Evolutionary conservation across 345 rosid species (phyloP).

Genomic region (Camelina hispida): DNA sequence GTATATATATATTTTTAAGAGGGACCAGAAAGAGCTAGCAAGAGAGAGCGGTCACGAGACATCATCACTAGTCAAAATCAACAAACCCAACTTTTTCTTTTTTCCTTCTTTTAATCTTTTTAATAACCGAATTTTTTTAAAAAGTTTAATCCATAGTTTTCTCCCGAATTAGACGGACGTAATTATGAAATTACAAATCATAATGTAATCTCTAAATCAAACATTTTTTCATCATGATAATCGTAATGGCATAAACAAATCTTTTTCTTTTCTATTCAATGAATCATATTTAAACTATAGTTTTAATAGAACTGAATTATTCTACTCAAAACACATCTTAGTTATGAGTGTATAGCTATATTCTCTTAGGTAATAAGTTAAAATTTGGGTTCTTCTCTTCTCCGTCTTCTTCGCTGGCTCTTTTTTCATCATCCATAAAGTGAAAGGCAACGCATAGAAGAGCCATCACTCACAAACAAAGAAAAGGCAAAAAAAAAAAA

Average conservation of each 20-base stretch:
- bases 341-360: constrained; percentile 7
- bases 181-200: constrained; percentile 8
- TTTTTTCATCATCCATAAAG: constrained; percentile 44
- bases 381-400: constrained; percentile 34
- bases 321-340: not conserved
- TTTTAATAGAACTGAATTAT: not conserved
- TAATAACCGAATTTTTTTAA: constrained; percentile 15
- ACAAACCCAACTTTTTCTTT: constrained; percentile 38
- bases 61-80: constrained; percentile 50
- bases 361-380: constrained; percentile 34
- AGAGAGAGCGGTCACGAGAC: constrained; percentile 46
- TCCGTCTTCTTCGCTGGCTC: constrained; percentile 49
- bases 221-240: constrained; percentile 2
- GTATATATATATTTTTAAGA: constrained; percentile 11
- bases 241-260: not conserved
- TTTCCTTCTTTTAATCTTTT: constrained; percentile 32
- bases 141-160: constrained; percentile 28
- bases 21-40: constrained; percentile 44
- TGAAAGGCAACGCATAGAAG: constrained; percentile 46
- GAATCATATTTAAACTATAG: constrained; percentile 6
- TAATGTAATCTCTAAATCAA: not conserved
- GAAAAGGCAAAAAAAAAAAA: constrained; percentile 33
- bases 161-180: constrained; percentile 17
- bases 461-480: constrained; percentile 45
- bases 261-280: not conserved